Evolutionary conservation across 495 filamentous ascomycete species (phyloP), one percentile per base, ranked within the genome.

Genomic region (Articulospora tetracladia): DNA sequence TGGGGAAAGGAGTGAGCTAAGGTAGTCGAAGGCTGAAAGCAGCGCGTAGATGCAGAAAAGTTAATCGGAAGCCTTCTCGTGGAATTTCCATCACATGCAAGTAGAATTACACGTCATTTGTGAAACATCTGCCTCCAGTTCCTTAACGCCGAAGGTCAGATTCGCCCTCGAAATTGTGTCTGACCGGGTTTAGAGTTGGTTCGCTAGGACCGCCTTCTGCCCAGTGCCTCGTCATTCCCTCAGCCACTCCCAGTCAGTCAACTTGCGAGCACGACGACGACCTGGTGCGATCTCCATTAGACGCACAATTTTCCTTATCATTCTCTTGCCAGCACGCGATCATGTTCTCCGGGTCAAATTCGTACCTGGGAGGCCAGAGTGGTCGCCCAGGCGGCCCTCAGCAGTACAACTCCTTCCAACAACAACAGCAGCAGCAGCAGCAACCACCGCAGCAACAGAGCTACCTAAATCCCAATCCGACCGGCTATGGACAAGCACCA

Each of bases 311-410:
- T 44, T 44, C 39, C 17, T 44, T 44, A n/a, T 17, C 39, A 44
- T 44, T 8, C n/a, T 19, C 7, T 44, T 17, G 17, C 15, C 39
- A n/a, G 3, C 11, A 11, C 39, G 39, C 39, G 4, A 65, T 54
- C 76, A 96, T 97, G 92, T 97, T 86, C 77, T 93, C 92, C 44
- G 89, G 87, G 69, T 90, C 91, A 59, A 92, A 86, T 78, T 86
- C 90, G 52, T 96, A 86, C 70, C 78, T 94, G 61, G 90, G 91
- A 68, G 83, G 78, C 72, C 89, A 86, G 73, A 86, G 76, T 75
- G 77, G 83, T 70, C 91, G 89, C 61, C 89, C 90, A 10, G 88
- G 86, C 58, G 81, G 84, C 51, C 83, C 79, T 64, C 85, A 84
- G 73, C 68, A 74, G 67, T 53, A 73, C 75, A 56, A 77, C 75